Base-by-base conservation (phyloP, 177 flowering plant genomes). In the Vitis hybrid region DNA sequence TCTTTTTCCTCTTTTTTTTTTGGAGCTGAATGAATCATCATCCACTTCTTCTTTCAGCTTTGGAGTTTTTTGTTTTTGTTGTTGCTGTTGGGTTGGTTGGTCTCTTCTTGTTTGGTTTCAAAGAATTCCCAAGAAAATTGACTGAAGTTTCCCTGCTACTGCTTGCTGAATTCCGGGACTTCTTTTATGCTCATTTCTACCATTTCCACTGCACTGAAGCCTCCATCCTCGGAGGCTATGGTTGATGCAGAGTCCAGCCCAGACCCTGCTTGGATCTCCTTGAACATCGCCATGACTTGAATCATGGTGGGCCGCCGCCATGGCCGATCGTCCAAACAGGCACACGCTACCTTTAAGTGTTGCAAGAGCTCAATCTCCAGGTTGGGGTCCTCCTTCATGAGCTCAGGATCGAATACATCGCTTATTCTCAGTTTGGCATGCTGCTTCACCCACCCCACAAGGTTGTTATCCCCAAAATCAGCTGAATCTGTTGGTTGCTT, bases 371-470 rank as follows among this genome's bases (percentile, higher is more conserved):
- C 99, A 12, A 91, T 84, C 75, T 91, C 94, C 35, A 89, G 66
- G 65, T 52, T 80, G 0, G 92, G 89, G 60, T 90, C 97, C 63
- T 90, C 95, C 70, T 87, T 88, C 69, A 89, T 70, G 19, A 94
- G 82, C 68, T 73, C 90, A 1, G 84, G 89, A 67, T 94, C 99
- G 32, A 94, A 94, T 1, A 94, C 94, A 62, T 92, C 88, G 54
- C 79, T 88, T 74, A 92, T 83, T 77, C 56, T 87, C 52, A 81
- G 56, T 65, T 88, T 91, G 0, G 97, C 94, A 35, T 90, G 97
- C 79, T 82, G 90, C 82, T 88, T 92, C 49, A 93, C 99, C 99
- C 99, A 95, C 24, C 97, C 98, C 1, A 95, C 99, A 12, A 95
- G 81, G 69, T 95, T 95, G 65, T 93, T 93, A 78, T 95, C 99